Evolutionary conservation across 1,139 yeast genomes (phyloP).

Genomic region (Candida dubliniensis): DNA sequence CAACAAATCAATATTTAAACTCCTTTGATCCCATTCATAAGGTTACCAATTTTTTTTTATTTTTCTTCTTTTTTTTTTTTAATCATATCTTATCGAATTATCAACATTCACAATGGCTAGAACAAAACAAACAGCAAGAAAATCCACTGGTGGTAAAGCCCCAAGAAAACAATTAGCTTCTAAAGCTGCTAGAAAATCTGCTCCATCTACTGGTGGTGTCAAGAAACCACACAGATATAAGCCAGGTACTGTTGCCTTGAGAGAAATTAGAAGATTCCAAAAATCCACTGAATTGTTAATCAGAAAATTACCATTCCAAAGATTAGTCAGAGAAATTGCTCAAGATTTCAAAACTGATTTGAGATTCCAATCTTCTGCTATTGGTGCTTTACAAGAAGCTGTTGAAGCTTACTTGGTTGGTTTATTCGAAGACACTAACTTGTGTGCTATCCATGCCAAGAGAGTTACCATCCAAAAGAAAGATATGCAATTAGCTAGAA

Average conservation of each 20-base stretch:
- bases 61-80: background rate
- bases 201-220: conserved; percentile 98
- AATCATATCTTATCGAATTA: background rate
- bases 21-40: background rate
- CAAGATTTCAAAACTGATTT: conserved; percentile 98
- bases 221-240: conserved; percentile 99
- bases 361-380: conserved; percentile 98
- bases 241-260: conserved; percentile 99
- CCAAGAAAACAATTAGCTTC: conserved; percentile 99
- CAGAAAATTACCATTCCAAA: conserved; percentile 98
- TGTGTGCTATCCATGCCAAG: conserved; percentile 99
- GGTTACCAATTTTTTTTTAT: background rate
- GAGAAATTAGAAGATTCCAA: conserved; percentile 99
- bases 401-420: conserved; percentile 95
- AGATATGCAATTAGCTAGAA: conserved; percentile 98
- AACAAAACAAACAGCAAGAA: conserved; percentile 98
- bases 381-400: conserved; percentile 98
- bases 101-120: conserved; percentile 73
- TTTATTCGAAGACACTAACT: conserved; percentile 92
- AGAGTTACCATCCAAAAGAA: conserved; percentile 99
- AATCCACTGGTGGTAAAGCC: conserved; percentile 99
- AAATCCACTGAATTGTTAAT: conserved; percentile 95
- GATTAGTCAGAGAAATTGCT: conserved; percentile 97
- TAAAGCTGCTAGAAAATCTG: conserved; percentile 98
- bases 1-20: conserved; percentile 1